Percentiles rank a stretch among this genome's conserved stretches.
Evolutionary conservation across 2,329 filamentous ascomycete genomes (phyloP).

Genomic region (Fusarium temperatum): DNA sequence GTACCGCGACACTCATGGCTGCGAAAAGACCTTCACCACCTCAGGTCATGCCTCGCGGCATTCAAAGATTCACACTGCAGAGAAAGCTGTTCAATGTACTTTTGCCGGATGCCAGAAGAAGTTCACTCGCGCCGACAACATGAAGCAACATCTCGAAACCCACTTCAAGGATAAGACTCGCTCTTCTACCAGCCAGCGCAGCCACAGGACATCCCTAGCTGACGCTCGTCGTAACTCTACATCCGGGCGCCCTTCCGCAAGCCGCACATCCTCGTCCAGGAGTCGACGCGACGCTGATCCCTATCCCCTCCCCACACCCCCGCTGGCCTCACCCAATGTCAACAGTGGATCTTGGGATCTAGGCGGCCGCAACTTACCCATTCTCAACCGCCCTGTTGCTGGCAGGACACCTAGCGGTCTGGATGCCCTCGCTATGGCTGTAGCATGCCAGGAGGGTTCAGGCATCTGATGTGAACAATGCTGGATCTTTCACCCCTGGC

Average conservation of each 20-base stretch:
- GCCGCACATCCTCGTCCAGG: slow-evolving; percentile 43
- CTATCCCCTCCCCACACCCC: slow-evolving; percentile 49
- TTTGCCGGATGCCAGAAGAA: slow-evolving; percentile 79
- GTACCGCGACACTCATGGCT: slow-evolving; percentile 74
- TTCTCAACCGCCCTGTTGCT: slow-evolving; percentile 56
- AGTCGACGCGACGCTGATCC: slow-evolving; percentile 54
- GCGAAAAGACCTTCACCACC: slow-evolving; percentile 83
- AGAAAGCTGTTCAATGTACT: slow-evolving; percentile 77
- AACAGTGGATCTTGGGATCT: slow-evolving; percentile 56
- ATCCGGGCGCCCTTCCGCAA: slow-evolving; percentile 43
- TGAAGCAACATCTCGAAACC: slow-evolving; percentile 85
- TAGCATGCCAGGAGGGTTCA: slow-evolving; percentile 60
- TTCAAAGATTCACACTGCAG: slow-evolving; percentile 84
- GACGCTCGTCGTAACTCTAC: slow-evolving; percentile 47
- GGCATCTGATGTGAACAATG: slow-evolving; percentile 19
- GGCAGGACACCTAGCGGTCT: slow-evolving; percentile 60
- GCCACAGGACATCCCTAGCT: slow-evolving; percentile 46
- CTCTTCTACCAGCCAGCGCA: slow-evolving; percentile 49
- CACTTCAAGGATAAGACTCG: slow-evolving; percentile 73
- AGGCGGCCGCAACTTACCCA: slow-evolving; percentile 55
- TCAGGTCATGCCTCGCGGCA: slow-evolving; percentile 87
- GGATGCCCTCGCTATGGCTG: slow-evolving; percentile 63
- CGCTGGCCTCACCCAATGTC: slow-evolving; percentile 50
- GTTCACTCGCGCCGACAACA: slow-evolving; percentile 85
- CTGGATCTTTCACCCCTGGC: neutral